Conservation (phyloP, 495 filamentous ascomycete species). For the Penicillium salamii region DNA sequence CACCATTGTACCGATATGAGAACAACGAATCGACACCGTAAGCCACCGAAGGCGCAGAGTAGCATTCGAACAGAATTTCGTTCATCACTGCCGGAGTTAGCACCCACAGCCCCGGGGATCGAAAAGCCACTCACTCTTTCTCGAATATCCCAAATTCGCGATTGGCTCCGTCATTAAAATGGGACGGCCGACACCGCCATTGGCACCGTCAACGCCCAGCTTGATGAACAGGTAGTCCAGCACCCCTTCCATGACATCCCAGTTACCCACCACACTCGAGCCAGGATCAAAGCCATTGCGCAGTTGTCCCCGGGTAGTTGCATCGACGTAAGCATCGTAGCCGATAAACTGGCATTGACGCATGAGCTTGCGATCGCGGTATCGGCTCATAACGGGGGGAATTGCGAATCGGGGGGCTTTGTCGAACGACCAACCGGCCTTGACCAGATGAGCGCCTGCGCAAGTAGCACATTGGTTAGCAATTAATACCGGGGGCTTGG, state of each 20-base stretch:
- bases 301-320: constrained; percentile 85
- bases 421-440: constrained; percentile 95
- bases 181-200: constrained; percentile 74
- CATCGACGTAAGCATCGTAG: constrained; percentile 87
- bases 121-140: constrained; percentile 63
- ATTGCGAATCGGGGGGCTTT: constrained; percentile 69
- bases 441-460: constrained; percentile 78
- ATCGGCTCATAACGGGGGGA: constrained; percentile 88
- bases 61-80: constrained; percentile 94
- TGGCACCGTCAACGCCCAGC: constrained; percentile 74
- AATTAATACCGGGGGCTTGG: background rate
- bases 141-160: constrained; percentile 80
- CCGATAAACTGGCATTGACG: constrained; percentile 89
- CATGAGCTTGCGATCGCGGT: constrained; percentile 86
- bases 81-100: constrained; percentile 71
- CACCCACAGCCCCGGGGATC: background rate
- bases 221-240: constrained; percentile 92
- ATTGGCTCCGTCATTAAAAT: constrained; percentile 96
- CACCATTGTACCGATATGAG: constrained; percentile 88
- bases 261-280: constrained; percentile 88
- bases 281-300: constrained; percentile 88
- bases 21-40: constrained; percentile 96
- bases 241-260: constrained; percentile 93
- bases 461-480: background rate
- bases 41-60: constrained; percentile 79